Percentiles rank a stretch among this genome's conserved stretches.
Evolutionary conservation across 768 basidiomycete genomes (phyloP).

Genomic region (Boletus edulis): DNA sequence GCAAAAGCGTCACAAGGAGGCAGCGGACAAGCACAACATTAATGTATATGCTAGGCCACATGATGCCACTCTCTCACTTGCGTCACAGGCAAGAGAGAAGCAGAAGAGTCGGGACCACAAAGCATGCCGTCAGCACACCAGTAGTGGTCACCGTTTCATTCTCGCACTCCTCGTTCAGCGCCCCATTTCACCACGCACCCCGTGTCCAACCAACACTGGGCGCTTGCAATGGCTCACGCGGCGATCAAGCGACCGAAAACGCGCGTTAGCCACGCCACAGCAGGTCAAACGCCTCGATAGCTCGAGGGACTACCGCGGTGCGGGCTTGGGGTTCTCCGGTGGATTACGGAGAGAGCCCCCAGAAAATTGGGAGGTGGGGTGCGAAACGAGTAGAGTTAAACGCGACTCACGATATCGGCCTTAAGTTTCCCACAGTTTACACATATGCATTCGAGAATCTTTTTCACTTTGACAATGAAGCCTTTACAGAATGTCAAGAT

Average conservation of each 20-base stretch:
- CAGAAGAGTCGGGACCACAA: conserved; percentile 25
- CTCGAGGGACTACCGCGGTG: conserved; percentile 71
- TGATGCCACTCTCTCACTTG: conserved; percentile 48
- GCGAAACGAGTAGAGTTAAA: conserved; percentile 88
- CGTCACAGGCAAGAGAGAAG: conserved; percentile 64
- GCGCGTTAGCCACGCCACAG: conserved; percentile 73
- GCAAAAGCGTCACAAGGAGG: conserved; percentile 57
- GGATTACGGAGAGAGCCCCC: conserved; percentile 92
- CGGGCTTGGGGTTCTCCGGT: conserved; percentile 94
- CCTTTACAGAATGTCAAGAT: conserved; percentile 41
- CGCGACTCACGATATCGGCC: conserved; percentile 91
- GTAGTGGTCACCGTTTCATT: conserved; percentile 29
- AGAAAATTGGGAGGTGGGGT: conserved; percentile 95
- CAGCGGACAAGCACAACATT: conserved; percentile 48
- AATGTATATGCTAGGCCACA: conserved; percentile 56
- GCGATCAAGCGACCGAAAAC: conserved; percentile 96
- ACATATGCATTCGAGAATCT: conserved; percentile 98
- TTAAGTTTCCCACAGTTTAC: conserved; percentile 98
- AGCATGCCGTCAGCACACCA: conserved; percentile 26
- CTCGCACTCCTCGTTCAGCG: conserved; percentile 96
- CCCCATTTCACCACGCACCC: conserved; percentile 95
- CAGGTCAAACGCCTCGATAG: conserved; percentile 82
- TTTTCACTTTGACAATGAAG: conserved; percentile 99
- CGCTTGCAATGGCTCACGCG: conserved; percentile 68
- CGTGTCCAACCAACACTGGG: conserved; percentile 81